Base-by-base conservation (phyloP, 2,329 filamentous ascomycete species). In the Ophiostoma piceae region DNA sequence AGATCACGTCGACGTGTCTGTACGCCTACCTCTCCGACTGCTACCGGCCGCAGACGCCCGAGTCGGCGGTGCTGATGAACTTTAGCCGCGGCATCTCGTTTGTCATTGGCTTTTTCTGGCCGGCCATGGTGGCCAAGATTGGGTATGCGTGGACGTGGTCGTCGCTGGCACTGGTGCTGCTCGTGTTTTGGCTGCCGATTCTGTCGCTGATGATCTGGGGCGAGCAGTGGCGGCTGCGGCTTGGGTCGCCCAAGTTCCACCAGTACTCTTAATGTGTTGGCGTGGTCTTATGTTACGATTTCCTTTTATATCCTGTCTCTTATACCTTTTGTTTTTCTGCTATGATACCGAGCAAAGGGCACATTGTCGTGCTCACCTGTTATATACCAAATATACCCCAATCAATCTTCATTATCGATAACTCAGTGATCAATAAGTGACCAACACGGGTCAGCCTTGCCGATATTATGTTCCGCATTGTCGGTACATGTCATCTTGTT, bases 21-120 rank as follows among this genome's bases (percentile, higher is more conserved):
- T 73, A 73, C 35, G 72, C 72, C 14, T 72, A 73, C 54, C 35
- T 69, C 32, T 69, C 67, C 51, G 67, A 73, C 67, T 73, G 72
- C 70, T 73, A 73, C 69, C 71, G 71, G 19, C 70, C 70, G 26
- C 72, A 73, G 72, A 71, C 72, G 41, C 72, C 72, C 67, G 72
- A 73, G 69, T 71, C 71, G n/a, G 72, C 69, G 51, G 69, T 71
- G 37, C 67, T 73, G 19, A 67, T 73, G 67, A 73, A 73, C 66
- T 69, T 73, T 29, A 39, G 66, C 47, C 70, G 72, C 37, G 70
- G 71, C 37, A 64, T 73, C 9, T 69, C 67, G 8, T 73, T 73
- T 39, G 68, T 71, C 22, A 64, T 73, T 39, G 70, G 72, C 72
- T 73, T 71, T 68, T 71, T 68, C 51, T 71, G 69, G 68, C 39